phyloP scores from a whole-genome alignment of 2,329 filamentous ascomycete species.

The Monosporascus cannonballus region DNA sequence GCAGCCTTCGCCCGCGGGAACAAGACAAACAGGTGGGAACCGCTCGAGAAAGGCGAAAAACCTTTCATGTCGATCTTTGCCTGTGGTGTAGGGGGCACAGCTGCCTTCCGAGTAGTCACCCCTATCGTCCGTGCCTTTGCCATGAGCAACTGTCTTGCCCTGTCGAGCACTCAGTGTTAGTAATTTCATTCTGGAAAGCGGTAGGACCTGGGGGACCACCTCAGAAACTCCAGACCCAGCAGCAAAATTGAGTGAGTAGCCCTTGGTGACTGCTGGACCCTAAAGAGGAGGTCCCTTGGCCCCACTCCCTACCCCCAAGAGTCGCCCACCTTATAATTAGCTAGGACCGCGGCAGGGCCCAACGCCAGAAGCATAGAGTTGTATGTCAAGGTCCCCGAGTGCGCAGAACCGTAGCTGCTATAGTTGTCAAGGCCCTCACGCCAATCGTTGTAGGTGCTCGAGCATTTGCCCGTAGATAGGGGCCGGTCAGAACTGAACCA shows the following conservation, averaged over 20 bases:
- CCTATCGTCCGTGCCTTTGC: neutral
- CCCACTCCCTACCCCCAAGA: too few species aligned
- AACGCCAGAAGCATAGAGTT: neutral
- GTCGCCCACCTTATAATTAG: neutral
- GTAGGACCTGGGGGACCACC: too few species aligned
- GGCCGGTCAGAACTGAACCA: constrained; percentile 1
- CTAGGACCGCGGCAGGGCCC: constrained; percentile 1
- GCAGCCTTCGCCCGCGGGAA: neutral
- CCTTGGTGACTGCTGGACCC: too few species aligned
- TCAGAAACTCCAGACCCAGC: too few species aligned
- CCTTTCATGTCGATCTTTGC: constrained; percentile 1
- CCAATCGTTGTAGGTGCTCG: constrained; percentile 1
- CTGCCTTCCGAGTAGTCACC: constrained; percentile 2
- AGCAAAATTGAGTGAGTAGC: too few species aligned
- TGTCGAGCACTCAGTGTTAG: neutral
- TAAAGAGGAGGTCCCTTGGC: too few species aligned
- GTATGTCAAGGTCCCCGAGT: neutral
- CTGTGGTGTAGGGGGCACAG: constrained; percentile 2
- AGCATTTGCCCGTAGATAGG: constrained; percentile 1
- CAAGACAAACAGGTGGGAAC: neutral
- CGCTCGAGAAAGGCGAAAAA: constrained; percentile 3
- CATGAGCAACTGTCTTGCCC: constrained; percentile 1
- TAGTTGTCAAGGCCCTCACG: constrained; percentile 3
- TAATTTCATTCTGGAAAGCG: neutral
- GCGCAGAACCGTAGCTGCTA: neutral